Conservation (phyloP, 768 basidiomycete genomes). For the Agrocybe pediades region DNA sequence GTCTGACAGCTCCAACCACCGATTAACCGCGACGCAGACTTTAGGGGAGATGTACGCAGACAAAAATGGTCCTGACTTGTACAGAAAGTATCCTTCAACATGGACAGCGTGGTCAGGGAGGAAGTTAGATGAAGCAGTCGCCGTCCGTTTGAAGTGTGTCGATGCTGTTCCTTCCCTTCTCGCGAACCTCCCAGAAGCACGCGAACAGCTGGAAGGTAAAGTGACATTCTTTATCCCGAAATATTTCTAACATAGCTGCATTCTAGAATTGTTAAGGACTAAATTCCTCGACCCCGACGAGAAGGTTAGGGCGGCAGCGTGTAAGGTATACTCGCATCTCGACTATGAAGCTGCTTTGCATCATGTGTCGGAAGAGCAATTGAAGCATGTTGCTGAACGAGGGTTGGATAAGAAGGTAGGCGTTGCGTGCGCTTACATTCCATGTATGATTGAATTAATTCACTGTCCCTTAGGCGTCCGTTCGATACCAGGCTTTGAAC, state of each 20-base stretch:
- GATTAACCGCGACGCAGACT: constrained; percentile 81
- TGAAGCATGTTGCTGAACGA: constrained; percentile 68
- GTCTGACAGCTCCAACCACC: constrained; percentile 68
- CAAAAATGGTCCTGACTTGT: constrained; percentile 70
- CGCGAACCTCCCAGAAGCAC: constrained; percentile 63
- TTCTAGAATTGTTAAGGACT: constrained; percentile 52
- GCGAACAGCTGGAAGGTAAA: constrained; percentile 73
- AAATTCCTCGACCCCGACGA: constrained; percentile 91
- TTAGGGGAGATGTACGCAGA: constrained; percentile 92
- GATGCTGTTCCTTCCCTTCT: constrained; percentile 68
- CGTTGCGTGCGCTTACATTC: constrained; percentile 8
- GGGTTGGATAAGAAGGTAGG: constrained; percentile 84
- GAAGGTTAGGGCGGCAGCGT: constrained; percentile 83
- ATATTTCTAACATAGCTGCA: not conserved
- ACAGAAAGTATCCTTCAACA: constrained; percentile 76
- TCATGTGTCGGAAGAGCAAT: constrained; percentile 64
- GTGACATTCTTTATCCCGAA: constrained; percentile 3
- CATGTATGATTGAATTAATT: constrained; percentile 1
- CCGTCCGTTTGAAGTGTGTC: constrained; percentile 78
- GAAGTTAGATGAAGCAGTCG: constrained; percentile 70
- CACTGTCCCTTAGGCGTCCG: constrained; percentile 44
- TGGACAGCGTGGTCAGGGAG: constrained; percentile 87
- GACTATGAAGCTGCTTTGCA: constrained; percentile 93
- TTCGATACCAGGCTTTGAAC: constrained; percentile 76
- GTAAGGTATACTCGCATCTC: constrained; percentile 76